Evolutionary conservation across 31 red algal genomes (phyloP).

Genomic region (Asparagopsis taxiformis): DNA sequence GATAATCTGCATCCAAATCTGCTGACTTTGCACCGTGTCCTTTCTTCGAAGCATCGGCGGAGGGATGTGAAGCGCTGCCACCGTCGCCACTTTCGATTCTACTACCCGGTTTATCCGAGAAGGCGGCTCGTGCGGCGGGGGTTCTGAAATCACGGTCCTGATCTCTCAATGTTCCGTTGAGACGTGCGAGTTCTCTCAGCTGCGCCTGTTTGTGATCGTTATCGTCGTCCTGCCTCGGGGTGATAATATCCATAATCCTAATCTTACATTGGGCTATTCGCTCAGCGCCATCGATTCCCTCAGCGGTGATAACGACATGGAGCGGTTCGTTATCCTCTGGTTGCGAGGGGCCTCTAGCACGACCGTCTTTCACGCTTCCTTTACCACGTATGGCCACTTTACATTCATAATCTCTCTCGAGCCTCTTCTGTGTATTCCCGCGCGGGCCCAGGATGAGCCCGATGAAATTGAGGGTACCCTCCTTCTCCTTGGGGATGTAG

Average conservation of each 20-base stretch:
- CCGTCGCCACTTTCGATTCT: slow-evolving; percentile 26
- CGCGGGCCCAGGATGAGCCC: slow-evolving; percentile 92
- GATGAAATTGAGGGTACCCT: slow-evolving; percentile 88
- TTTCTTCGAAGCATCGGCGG: slow-evolving; percentile 45
- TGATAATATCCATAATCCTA: slow-evolving; percentile 78
- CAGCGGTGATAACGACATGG: slow-evolving; percentile 89
- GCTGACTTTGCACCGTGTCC: slow-evolving; percentile 15
- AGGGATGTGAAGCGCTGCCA: slow-evolving; percentile 53
- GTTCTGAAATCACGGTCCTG: slow-evolving; percentile 51
- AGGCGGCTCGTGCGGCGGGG: slow-evolving; percentile 5
- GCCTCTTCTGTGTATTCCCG: slow-evolving; percentile 91
- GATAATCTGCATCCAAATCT: slow-evolving; percentile 72
- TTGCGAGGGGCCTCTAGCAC: slow-evolving; percentile 51
- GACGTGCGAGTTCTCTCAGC: slow-evolving; percentile 81
- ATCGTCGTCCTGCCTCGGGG: slow-evolving; percentile 70
- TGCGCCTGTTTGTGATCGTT: slow-evolving; percentile 96
- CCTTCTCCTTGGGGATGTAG: slow-evolving; percentile 82
- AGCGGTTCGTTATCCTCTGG: slow-evolving; percentile 86
- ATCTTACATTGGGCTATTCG: slow-evolving; percentile 59
- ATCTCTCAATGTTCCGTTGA: slow-evolving; percentile 93
- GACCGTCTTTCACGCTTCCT: slow-evolving; percentile 89
- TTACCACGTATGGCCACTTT: slow-evolving; percentile 91
- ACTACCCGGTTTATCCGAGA: background rate
- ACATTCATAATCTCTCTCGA: slow-evolving; percentile 79
- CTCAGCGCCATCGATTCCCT: slow-evolving; percentile 64